A percentile compares a stretch with the other conserved stretches of the same genome.
Evolutionary conservation across 805 yeast species (phyloP).

Genomic region (Candida loeiensis): DNA sequence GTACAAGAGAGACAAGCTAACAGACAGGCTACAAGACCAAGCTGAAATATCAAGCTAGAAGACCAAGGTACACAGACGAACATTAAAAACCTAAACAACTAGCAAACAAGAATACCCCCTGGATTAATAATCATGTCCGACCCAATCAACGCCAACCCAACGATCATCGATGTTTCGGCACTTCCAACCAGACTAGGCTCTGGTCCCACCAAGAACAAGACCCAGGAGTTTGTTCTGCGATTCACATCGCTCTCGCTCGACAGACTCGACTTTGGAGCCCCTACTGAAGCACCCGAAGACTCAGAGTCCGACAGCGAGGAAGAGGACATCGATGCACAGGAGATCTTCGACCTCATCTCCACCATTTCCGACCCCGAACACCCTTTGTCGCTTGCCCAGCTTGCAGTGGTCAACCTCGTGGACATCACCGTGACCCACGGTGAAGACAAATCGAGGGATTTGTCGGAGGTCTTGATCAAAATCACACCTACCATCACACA

Average conservation of each 20-base stretch:
- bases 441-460: slow-evolving; percentile 35
- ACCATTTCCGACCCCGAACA: slow-evolving; percentile 96
- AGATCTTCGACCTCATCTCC: slow-evolving; percentile 80
- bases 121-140: slow-evolving; percentile 77
- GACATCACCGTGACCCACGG: slow-evolving; percentile 73
- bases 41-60: not conserved
- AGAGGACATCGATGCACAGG: slow-evolving; percentile 83
- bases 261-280: slow-evolving; percentile 3
- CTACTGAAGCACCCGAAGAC: slow-evolving; percentile 24
- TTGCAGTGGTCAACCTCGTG: slow-evolving; percentile 83
- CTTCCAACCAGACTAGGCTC: slow-evolving; percentile 63
- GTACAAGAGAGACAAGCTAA: too few species aligned
- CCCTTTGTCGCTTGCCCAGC: slow-evolving; percentile 89
- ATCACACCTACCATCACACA: slow-evolving; percentile 98
- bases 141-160: slow-evolving; percentile 88
- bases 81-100: too few species aligned
- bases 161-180: slow-evolving; percentile 67
- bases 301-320: slow-evolving; percentile 25
- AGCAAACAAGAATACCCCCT: too few species aligned
- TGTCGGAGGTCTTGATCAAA: slow-evolving; percentile 73
- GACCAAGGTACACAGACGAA: too few species aligned
- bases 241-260: slow-evolving; percentile 34
- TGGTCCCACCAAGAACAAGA: slow-evolving; percentile 12
- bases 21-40: not conserved
- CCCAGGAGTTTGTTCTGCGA: slow-evolving; percentile 20